Evolutionary conservation across 2,329 filamentous ascomycete genomes (phyloP), one percentile per base, ranked within the genome.

Genomic region (Hortaea sp.): DNA sequence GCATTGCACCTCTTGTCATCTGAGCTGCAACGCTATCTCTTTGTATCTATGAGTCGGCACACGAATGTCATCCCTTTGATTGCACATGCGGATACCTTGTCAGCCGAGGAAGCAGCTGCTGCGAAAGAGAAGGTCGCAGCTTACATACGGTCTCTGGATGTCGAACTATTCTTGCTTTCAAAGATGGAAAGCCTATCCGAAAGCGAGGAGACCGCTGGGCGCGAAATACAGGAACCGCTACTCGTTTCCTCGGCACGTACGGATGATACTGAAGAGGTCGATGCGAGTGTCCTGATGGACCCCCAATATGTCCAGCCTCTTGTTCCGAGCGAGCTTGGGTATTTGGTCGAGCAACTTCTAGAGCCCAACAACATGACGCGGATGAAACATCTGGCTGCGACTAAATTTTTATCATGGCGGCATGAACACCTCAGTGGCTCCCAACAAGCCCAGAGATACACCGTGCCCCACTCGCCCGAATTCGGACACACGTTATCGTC

Each of bases 251-350:
- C 85, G 13, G 77, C 78, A 9, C 72, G 78, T 27, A 78, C 76
- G 1, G 77, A 78, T 20, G 88, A 95, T 57, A 70, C 80, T 49
- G 87, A 95, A 35, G 80, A 76, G 39, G 94, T 97, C 82, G 90
- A 97, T 63, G 90, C 89, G 12, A 95, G 88, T 58, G 72, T 94
- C 0, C 75, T 97, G 12, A 97, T 97, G 90, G 88, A 82, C 46
- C 83, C 89, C 1, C 85, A 92, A 57, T 97, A 95, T 61, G 72
- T 92, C 10, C 83, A 87, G 50, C 90, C 90, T 1, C 72, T 95
- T 4, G 68, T 85, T 3, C 67, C 77, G 0, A 92, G 88, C 6
- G 89, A 97, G 47, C 76, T 97, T 2, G 59, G 65, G 5, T 65
- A 69, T 6, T 71, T 97, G 1, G 77, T 94, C n/a, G 71, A 79